These are phyloP conservation scores for Rauvolfia tetraphylla DNA, from an alignment of 257 asterid species.

Conservation along the genomic window DNA sequence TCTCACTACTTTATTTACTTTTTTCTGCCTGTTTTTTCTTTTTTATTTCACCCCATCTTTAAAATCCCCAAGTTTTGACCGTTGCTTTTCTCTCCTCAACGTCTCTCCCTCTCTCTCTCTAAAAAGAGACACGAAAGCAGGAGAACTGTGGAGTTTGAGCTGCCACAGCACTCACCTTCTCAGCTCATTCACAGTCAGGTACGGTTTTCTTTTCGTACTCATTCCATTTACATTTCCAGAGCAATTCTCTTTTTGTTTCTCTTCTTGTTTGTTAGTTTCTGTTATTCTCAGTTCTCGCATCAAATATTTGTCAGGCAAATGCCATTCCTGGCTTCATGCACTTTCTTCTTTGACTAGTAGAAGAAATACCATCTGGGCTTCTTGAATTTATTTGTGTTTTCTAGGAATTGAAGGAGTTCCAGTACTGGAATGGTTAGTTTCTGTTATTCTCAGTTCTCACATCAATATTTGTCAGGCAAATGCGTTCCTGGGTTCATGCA, in stretches of 20 bases:
- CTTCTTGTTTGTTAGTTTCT: background rate
- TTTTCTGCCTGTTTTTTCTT: background rate
- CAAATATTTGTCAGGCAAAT: conserved; percentile 6
- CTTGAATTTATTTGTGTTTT: background rate
- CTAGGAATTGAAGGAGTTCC: background rate
- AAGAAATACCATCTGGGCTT: background rate
- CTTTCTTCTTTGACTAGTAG: background rate
- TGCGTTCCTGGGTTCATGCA: too few species aligned
- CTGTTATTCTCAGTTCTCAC: too few species aligned
- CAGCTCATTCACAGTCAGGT: conserved; percentile 18
- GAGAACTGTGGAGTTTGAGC: conserved; percentile 8
- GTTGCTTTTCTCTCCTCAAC: conserved; percentile 40
- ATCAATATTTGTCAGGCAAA: too few species aligned
- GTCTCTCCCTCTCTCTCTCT: conserved; percentile 18
- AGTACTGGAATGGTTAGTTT: background rate
- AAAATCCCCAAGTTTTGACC: conserved; percentile 37
- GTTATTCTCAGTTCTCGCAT: background rate
- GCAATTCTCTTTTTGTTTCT: background rate
- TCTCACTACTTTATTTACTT: conserved; percentile 11
- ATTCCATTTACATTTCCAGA: background rate
- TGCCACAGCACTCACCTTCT: background rate
- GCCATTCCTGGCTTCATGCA: background rate
- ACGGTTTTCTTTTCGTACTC: conserved; percentile 4
- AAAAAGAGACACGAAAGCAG: conserved; percentile 13
- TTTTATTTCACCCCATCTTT: conserved; percentile 15